Evolutionary conservation across 2,329 filamentous ascomycete genomes (phyloP), one percentile per base, ranked within the genome.

Genomic region (Trichoderma asperellum): DNA sequence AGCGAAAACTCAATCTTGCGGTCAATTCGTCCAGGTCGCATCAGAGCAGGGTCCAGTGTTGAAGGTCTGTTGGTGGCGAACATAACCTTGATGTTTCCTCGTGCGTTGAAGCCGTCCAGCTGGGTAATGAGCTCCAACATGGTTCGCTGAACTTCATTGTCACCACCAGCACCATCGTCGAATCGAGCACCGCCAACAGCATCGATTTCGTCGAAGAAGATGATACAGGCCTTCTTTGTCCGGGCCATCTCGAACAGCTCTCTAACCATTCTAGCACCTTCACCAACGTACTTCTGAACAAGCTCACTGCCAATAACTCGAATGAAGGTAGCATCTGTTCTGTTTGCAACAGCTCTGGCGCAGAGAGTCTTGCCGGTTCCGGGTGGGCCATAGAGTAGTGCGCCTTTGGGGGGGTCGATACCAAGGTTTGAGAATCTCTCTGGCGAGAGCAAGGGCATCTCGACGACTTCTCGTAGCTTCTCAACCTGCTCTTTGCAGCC

Each of bases 81-180:
- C 95, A 98, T 98, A 82, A 98, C 95, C 83, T 98, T 98, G 87
- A 98, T 98, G 82, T 98, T 98, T 80, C 95, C 95, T 80, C 95
- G 88, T 60, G 94, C 92, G 78, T 98, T 95, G 84, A 98, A 98
- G 72, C 95, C 95, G 77, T 98, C 95, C 58, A 98, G 86, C 81
- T 98, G 95, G 40, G 95, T 98, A 78, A 98, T 98, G 65, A 98
- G 87, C 79, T 98, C 95, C 86, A 98, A 83, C 95, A 98, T 98
- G 73, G 95, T 98, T 84, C 95, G 88, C 82, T 98, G 95, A 7
- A 98, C 95, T 81, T 98, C 95, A 79, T 98, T 98, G 82, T 98
- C 95, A 77, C 95, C 95, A 75, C 95, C 95, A 72, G 95, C 95
- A 73, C 95, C 95, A 75, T 98, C 95, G 77, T 98, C 95, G 79